Base-by-base conservation (phyloP, 2,329 filamentous ascomycete genomes). In the Ophiocordyceps camponoti-floridani region DNA sequence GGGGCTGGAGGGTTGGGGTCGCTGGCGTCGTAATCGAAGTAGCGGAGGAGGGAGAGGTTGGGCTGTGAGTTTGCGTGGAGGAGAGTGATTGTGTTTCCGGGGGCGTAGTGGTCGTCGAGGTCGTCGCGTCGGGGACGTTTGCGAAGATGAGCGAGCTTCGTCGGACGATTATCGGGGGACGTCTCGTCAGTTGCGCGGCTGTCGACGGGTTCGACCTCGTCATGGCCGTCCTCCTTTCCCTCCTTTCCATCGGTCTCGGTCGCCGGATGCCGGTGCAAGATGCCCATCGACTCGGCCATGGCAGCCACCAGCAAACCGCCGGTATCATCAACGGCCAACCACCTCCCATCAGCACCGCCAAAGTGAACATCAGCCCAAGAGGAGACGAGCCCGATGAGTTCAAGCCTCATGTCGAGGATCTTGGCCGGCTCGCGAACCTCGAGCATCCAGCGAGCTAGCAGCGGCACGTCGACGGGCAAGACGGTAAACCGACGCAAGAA, bases 361-460 rank as follows among this genome's bases (percentile, higher is more conserved):
- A 79, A 86, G 60, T 93, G 86, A 2, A 93, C 79, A 59, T 98
- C 94, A 0, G 80, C 84, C 84, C 87, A 95, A 58, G 85, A 91
- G 7, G 82, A 82, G 13, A 94, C 67, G 45, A 98, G 63, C 0
- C 78, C 87, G 42, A 94, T 64, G 57, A 81, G 75, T 61, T 98
- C 91, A 50, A 91, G 82, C 45, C 88, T 71, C 61, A 95, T 67
- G 55, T 96, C 89, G 67, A 96, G 68, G 28, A 93, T 83, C 59
- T 82, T 86, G 47, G 69, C 66, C 0, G 84, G 71, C 52, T 96
- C 88, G 55, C 82, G 84, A 53, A 93, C 84, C 46, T 81, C 70
- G 43, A 94, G 64, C 55, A 89, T 70, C 68, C 82, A 93, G 52
- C 86, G 75, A 18, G 79, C 77, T 49, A 96, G 67, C 50, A 77